These are phyloP conservation scores for Cadophora luteo-olivacea DNA, from an alignment of 2,329 filamentous ascomycete genomes.

Conservation along the genomic window DNA sequence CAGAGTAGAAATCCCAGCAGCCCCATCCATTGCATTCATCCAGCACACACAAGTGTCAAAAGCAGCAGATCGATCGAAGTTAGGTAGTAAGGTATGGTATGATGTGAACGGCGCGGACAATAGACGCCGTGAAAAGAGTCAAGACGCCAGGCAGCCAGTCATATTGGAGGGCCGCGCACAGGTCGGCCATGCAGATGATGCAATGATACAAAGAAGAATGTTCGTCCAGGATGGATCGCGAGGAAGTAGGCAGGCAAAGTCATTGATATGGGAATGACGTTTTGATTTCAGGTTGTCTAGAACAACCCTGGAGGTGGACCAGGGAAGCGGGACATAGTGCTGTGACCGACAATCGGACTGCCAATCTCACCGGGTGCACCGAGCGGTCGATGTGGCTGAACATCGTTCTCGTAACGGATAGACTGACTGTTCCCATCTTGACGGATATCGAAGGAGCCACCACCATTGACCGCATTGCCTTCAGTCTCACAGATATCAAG, in stretches of 20 bases:
- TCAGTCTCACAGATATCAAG: conserved; percentile 86
- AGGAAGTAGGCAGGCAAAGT: conserved; percentile 13
- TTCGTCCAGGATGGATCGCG: conserved; percentile 11
- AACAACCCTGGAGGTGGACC: conserved; percentile 39
- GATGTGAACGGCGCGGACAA: background rate
- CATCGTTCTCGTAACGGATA: conserved; percentile 64
- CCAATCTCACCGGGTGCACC: conserved; percentile 73
- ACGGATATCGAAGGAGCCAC: conserved; percentile 77
- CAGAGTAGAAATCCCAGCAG: background rate
- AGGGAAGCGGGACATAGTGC: conserved; percentile 38
- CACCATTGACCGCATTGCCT: conserved; percentile 84
- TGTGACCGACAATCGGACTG: conserved; percentile 62
- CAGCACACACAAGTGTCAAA: background rate
- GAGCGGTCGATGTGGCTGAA: conserved; percentile 50
- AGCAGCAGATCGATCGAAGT: conserved; percentile 8
- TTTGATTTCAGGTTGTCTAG: conserved; percentile 21
- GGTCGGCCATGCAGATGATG: conserved; percentile 18
- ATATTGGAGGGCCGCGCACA: background rate
- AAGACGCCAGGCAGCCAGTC: conserved; percentile 18
- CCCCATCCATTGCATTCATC: background rate
- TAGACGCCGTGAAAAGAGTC: conserved; percentile 7
- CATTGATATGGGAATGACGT: conserved; percentile 3
- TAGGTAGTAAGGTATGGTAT: background rate
- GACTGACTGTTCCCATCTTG: conserved; percentile 37
- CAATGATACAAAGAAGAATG: conserved; percentile 33